Percentiles rank a stretch among this genome's conserved stretches.
Evolutionary conservation across 108 stramenopile genomes (phyloP).

Genomic region (Mayamaea pseudoterrestris): DNA sequence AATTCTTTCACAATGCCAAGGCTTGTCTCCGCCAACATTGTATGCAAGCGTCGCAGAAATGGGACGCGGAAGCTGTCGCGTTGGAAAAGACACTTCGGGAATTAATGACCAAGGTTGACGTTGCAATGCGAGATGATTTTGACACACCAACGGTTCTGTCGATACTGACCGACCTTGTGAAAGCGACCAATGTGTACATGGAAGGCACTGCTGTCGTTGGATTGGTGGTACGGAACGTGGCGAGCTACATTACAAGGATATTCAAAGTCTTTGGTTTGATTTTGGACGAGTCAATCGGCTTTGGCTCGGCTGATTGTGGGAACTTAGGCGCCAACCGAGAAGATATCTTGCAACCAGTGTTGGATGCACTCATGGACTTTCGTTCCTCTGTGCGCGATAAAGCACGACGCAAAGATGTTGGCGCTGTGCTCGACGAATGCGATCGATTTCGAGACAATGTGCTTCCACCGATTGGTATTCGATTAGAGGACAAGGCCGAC

Average conservation of each 20-base stretch:
- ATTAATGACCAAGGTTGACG: slow-evolving; percentile 49
- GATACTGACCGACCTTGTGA: slow-evolving; percentile 63
- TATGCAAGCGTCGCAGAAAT: slow-evolving; percentile 32
- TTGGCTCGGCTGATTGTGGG: slow-evolving; percentile 27
- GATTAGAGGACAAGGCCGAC: slow-evolving; percentile 85
- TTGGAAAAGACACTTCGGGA: slow-evolving; percentile 36
- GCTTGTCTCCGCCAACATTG: slow-evolving; percentile 52
- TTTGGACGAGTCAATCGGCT: slow-evolving; percentile 74
- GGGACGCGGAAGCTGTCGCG: slow-evolving; percentile 34
- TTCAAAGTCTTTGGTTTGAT: slow-evolving; percentile 84
- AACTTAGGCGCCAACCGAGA: slow-evolving; percentile 24
- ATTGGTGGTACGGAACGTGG: slow-evolving; percentile 66
- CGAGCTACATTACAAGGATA: slow-evolving; percentile 77
- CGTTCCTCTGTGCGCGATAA: slow-evolving; percentile 65
- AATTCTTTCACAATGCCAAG: slow-evolving; percentile 91
- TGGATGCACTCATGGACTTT: slow-evolving; percentile 81
- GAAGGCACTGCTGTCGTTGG: slow-evolving; percentile 12
- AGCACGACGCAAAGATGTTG: slow-evolving; percentile 38
- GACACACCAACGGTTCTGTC: slow-evolving; percentile 80
- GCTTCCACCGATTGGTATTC: slow-evolving; percentile 79
- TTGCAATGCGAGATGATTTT: slow-evolving; percentile 85
- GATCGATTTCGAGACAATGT: slow-evolving; percentile 86
- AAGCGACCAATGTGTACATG: slow-evolving; percentile 77
- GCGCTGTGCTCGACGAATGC: slow-evolving; percentile 53
- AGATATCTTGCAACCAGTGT: slow-evolving; percentile 45